Percentiles rank a stretch among this genome's conserved stretches.
These are phyloP conservation scores for Piper betle DNA, from an alignment of 164 flowering plant species.

Conservation along the genomic window DNA sequence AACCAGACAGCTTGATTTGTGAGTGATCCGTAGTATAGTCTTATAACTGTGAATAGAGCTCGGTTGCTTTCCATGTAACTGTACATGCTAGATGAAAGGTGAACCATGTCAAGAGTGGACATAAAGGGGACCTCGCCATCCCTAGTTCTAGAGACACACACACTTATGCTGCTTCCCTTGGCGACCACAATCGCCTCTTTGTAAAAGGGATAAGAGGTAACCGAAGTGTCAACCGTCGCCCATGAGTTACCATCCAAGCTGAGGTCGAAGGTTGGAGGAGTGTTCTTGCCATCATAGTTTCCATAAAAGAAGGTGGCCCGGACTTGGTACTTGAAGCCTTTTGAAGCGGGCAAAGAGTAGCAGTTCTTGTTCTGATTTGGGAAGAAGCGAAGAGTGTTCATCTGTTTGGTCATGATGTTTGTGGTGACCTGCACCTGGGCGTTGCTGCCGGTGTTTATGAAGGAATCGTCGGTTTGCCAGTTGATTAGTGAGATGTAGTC, in stretches of 20 bases:
- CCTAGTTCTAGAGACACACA: conserved; percentile 1
- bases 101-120: conserved; percentile 6
- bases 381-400: conserved; percentile 6
- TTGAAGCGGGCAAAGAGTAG: conserved; percentile 1
- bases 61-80: conserved; percentile 3
- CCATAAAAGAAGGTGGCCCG: conserved; percentile 14
- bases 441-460: neutral
- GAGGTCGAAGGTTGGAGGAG: conserved; percentile 14
- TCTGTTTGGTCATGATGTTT: neutral
- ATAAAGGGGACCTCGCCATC: conserved; percentile 9
- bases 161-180: conserved; percentile 1
- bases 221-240: conserved; percentile 6
- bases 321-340: neutral
- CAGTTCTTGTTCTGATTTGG: conserved; percentile 4
- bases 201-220: neutral
- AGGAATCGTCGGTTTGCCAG: neutral
- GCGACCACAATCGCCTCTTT: conserved; percentile 5
- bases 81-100: conserved; percentile 7
- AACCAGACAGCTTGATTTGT: neutral
- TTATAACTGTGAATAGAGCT: conserved; percentile 8
- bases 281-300: conserved; percentile 9
- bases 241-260: conserved; percentile 15
- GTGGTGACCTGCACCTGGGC: neutral
- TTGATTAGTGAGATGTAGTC: neutral
- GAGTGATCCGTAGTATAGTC: conserved; percentile 8